Base-by-base conservation (phyloP, 805 yeast species). In the Blastobotrys robertii region DNA sequence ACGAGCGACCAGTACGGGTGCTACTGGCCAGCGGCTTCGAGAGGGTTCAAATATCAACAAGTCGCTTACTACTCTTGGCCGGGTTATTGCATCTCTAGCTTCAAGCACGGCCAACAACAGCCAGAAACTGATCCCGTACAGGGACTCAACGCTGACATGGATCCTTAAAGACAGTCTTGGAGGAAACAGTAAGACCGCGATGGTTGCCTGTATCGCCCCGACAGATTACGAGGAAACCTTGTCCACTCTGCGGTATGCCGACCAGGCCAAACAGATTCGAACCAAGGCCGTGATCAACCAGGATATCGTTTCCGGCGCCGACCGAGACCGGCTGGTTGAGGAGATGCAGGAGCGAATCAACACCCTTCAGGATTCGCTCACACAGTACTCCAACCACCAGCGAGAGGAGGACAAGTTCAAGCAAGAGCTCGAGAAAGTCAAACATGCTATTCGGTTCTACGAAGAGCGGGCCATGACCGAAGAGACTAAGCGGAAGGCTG, bases 181-280 rank as follows among this genome's bases (percentile, higher is more conserved):
- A 1, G 95, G 95, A 1, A 82, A 83, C 55, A 80, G 92, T n/a
- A 83, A 81, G 54, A 87, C 94, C 0, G 80, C 81, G 1, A 77
- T 86, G 82, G 73, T 86, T n/a, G 92, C 92, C 14, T 85, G 94
- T 57, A 69, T 86, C 0, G 78, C 94, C 0, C 94, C 94, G 0
- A 68, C 76, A 12, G 90, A 82, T 53, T 80, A 76, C 58, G 88
- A 83, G 14, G 94, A 84, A 53, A 78, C 86, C 0, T 58, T 78
- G 51, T 81, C 84, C 34, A 84, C 94, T 0, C 63, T 84, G 44
- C 67, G 87, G 47, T 84, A 84, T 57, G 94, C 94, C 1, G 80
- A 77, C 14, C 76, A 81, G 45, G 90, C 86, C 2, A 81, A 83
- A 56, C 67, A 68, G 50, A 82, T 84, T 50, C 72, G 72, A 43